Conservation (phyloP, 2,329 filamentous ascomycete species). For the Fusarium luffae region DNA sequence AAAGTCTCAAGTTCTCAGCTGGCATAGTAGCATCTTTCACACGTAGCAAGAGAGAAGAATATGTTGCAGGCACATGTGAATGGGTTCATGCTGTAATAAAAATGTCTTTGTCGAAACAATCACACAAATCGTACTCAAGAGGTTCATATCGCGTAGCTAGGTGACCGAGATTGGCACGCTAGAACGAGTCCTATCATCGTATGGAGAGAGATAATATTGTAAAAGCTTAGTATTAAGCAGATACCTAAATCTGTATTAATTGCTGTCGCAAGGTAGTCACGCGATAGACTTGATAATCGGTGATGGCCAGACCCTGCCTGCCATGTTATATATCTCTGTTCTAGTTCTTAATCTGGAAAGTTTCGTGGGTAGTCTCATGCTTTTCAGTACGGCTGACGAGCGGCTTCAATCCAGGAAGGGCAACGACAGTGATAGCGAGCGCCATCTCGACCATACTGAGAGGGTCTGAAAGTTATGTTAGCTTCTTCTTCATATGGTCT, state of each 20-base stretch:
- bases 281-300: background rate
- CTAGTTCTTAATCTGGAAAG: conserved; percentile 27
- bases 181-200: background rate
- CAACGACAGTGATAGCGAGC: conserved; percentile 33
- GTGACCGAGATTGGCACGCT: accelerated
- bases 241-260: background rate
- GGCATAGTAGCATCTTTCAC: no score
- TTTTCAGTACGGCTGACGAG: conserved; percentile 19
- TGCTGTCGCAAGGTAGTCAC: background rate
- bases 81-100: no score
- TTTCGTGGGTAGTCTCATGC: conserved; percentile 11
- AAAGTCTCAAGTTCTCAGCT: no score
- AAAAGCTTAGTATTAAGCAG: background rate
- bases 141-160: background rate
- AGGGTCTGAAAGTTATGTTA: conserved; percentile 10
- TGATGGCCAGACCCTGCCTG: background rate
- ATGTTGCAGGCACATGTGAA: no score
- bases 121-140: no score
- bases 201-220: background rate
- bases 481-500: background rate
- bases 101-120: no score
- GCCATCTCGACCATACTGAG: conserved; percentile 40
- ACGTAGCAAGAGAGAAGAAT: no score
- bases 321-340: background rate
- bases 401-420: conserved; percentile 38